Evolutionary conservation across 1,284 basidiomycete genomes (phyloP), one percentile per base, ranked within the genome.

Genomic region (Moesziomyces parantarcticus): DNA sequence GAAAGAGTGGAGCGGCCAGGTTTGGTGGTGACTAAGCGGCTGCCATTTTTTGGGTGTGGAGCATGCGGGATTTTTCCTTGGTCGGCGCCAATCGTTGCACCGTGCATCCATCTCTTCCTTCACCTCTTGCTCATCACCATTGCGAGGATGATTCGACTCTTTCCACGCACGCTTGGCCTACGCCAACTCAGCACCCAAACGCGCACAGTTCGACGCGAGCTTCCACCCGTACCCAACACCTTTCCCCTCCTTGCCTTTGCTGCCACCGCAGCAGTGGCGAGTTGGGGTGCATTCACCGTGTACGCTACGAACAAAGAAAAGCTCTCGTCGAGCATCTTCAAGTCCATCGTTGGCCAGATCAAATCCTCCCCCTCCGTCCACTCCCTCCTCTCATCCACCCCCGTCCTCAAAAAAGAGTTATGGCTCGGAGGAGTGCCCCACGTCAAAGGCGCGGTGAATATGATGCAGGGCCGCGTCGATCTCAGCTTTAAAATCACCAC

Each of bases 251-350:
- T 71, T 1, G 20, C 32, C 10, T 13, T 18, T 3, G 54, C 52
- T 16, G 21, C 65, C 40, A 2, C 32, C 5, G 18, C 44, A 6
- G 66, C 63, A 1, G 39, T 76, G 1, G 53, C 47, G 3, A 60
- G 61, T 2, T 81, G 79, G 79, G 55, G 54, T 2, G 68, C 41
- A 0, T 75, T 79, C 32, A 73, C 76, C 5, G 9, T 72, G 11
- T 78, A 74, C 53, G 65, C 77, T 5, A 81, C 75, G n/a, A 81
- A 81, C 58, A 76, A 78, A 41, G 79, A 81, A 46, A 72, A 77
- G 40, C 61, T 79, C 14, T 53, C 63, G 9, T 59, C 57, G 0
- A 64, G 58, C 13, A 77, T 79, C 48, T 70, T 81, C 61, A 77
- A 78, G 41, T 58, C 52, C 43, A 67, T 78, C n/a, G 36, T 75